Evolutionary conservation across 2,329 filamentous ascomycete genomes (phyloP).

Genomic region (Ambrosiella cleistominuta): DNA sequence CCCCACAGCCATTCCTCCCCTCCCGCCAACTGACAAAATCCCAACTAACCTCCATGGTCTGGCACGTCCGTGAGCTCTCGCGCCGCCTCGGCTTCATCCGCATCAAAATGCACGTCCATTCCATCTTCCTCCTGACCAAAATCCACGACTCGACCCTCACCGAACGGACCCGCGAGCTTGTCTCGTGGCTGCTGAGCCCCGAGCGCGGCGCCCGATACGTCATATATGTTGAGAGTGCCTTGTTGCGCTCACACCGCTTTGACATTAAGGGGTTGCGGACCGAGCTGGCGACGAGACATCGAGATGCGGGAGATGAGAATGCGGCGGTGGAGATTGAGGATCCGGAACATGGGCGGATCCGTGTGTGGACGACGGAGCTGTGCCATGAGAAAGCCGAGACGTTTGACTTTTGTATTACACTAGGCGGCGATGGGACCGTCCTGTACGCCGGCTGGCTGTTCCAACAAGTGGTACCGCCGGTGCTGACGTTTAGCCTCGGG

Average conservation of each 20-base stretch:
- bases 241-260: constrained; percentile 56
- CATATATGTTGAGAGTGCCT: constrained; percentile 66
- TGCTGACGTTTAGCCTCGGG: constrained; percentile 78
- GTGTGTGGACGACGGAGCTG: constrained; percentile 70
- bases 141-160: constrained; percentile 73
- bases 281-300: constrained; percentile 26
- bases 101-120: constrained; percentile 63
- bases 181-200: constrained; percentile 61
- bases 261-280: constrained; percentile 50
- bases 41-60: constrained; percentile 90
- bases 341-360: constrained; percentile 36
- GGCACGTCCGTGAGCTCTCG: constrained; percentile 80
- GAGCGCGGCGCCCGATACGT: constrained; percentile 51
- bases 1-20: neutral
- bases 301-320: no score
- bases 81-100: constrained; percentile 70
- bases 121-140: constrained; percentile 80
- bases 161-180: constrained; percentile 55
- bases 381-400: constrained; percentile 63
- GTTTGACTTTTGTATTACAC: constrained; percentile 85
- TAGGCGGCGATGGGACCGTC: constrained; percentile 92
- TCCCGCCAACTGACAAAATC: constrained; percentile 81
- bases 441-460: constrained; percentile 95
- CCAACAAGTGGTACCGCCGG: constrained; percentile 83
- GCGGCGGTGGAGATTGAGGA: constrained; percentile 19